Evolutionary conservation across 2,329 filamentous ascomycete species (phyloP), one percentile per base, ranked within the genome.

Genomic region (Neurospora sp.): DNA sequence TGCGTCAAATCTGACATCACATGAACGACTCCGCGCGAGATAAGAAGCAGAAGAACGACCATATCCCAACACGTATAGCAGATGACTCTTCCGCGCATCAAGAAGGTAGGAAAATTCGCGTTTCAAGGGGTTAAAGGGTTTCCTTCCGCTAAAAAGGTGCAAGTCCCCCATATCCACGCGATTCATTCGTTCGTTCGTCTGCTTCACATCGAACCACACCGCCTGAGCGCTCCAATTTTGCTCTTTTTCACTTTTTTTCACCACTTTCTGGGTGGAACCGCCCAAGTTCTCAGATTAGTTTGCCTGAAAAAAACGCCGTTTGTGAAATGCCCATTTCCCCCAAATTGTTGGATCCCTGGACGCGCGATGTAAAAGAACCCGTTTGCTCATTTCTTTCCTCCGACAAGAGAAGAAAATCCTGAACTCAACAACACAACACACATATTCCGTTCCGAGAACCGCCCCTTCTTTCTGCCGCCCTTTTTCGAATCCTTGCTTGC

Each of bases 381-480:
- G n/a, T 68, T 17, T 37, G 28, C 17, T 39, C 10, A 19, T 33
- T 69, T 69, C 65, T 36, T 65, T 43, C n/a, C 52, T 69, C 68
- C 39, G 38, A 52, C 68, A 36, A n/a, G 19, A 19, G 4, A 28
- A 36, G 28, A 62, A 41, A 38, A 28, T 65, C 37, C 38, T 41
- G 39, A 66, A 12, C 38, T 66, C 52, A 69, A 67, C 46, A 39
- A 33, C 37, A 40, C 52, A 28, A 6, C 40, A n/a, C 15, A 28
- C 46, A 52, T 52, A 43, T 43, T 43, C 17, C 17, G 17, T 10
- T 43, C 57, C 41, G 62, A 46, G 69, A 71, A 67, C 71, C 69
- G 69, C 68, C 69, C 43, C 52, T 69, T 67, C 38, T 39, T 28
- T 19, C 17, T 15, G 11, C 46, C 19, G 46, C 11, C 6, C 46